Evolutionary conservation across 208 protist genomes (phyloP).

Genomic region (Naegleria gruberi): DNA sequence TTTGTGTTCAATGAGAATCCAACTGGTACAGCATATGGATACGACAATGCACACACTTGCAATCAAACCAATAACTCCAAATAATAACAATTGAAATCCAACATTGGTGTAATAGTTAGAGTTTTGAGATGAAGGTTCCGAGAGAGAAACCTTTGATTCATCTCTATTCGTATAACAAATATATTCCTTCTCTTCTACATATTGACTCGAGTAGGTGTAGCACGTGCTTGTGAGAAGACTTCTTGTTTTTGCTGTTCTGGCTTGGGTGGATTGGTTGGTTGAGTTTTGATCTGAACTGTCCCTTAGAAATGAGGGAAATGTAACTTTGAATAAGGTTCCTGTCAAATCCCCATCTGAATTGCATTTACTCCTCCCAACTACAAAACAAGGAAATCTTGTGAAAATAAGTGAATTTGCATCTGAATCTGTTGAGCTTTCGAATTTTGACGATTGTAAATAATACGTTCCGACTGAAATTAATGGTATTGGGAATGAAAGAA

Average conservation of each 20-base stretch:
- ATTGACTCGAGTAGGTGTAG: background rate
- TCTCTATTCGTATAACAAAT: background rate
- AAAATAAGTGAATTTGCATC: background rate
- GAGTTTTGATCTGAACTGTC: background rate
- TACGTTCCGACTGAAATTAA: background rate
- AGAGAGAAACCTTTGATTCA: background rate
- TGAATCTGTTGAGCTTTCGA: background rate
- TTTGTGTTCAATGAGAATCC: background rate
- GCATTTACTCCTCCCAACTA: background rate
- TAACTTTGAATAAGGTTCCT: background rate
- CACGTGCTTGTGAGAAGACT: background rate
- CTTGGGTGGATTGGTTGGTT: background rate
- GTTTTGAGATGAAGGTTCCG: background rate
- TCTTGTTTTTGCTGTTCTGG: no score
- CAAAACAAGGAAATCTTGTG: background rate
- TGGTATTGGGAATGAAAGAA: background rate
- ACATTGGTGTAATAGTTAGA: background rate
- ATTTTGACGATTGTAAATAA: background rate
- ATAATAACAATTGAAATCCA: background rate
- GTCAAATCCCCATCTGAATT: background rate
- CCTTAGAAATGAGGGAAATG: background rate
- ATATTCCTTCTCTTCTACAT: background rate
- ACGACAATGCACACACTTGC: background rate
- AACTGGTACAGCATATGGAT: background rate
- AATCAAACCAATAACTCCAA: background rate